Evolutionary conservation across 495 filamentous ascomycete species (phyloP).

Genomic region (Podospora sp.): DNA sequence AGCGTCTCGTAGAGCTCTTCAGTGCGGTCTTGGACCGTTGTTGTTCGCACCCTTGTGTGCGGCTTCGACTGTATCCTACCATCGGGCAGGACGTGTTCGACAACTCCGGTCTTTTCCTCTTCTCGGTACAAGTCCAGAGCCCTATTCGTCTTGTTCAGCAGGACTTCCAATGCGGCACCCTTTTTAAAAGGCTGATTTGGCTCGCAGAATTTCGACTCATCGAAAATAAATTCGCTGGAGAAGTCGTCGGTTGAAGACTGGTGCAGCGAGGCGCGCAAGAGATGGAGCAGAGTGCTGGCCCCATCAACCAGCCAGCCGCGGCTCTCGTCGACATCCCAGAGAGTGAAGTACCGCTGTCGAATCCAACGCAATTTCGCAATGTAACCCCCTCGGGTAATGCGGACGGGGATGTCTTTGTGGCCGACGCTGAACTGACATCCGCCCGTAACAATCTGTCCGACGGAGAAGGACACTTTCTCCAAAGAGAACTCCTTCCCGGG

Average conservation of each 20-base stretch:
- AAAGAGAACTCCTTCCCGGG: not conserved
- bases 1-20: not conserved
- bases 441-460: not conserved
- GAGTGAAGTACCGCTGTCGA: slow-evolving; percentile 31
- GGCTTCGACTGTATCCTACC: not conserved
- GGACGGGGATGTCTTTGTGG: not conserved
- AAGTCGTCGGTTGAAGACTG: slow-evolving; percentile 19
- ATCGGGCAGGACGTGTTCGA: no score
- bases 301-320: slow-evolving; percentile 47
- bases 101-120: not conserved
- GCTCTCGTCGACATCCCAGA: slow-evolving; percentile 42
- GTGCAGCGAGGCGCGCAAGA: slow-evolving; percentile 39
- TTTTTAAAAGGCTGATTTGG: no score
- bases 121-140: not conserved
- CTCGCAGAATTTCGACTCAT: not conserved
- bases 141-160: not conserved
- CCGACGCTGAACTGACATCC: not conserved
- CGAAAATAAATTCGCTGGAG: not conserved
- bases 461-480: not conserved
- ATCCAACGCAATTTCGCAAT: slow-evolving; percentile 32
- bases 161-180: no score
- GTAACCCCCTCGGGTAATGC: not conserved
- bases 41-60: not conserved
- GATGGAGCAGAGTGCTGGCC: slow-evolving; percentile 43
- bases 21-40: not conserved